Evolutionary conservation across 768 basidiomycete genomes (phyloP).

Genomic region (Suillus bovinus): DNA sequence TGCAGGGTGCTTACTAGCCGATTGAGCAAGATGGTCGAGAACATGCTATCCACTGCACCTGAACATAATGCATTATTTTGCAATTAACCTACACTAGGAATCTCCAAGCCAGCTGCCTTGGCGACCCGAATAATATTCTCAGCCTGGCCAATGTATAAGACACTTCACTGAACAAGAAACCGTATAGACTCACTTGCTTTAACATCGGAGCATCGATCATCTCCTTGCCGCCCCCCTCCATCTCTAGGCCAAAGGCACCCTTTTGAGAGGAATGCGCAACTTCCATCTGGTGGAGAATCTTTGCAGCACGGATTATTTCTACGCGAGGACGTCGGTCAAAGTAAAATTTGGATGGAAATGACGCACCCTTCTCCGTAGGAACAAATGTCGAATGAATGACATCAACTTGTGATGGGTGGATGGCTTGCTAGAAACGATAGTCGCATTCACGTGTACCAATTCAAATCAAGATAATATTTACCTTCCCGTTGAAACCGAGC

Average conservation of each 20-base stretch:
- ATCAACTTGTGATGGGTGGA: constrained; percentile 84
- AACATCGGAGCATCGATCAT: constrained; percentile 96
- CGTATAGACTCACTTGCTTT: constrained; percentile 56
- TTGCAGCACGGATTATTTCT: constrained; percentile 79
- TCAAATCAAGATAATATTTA: constrained; percentile 21
- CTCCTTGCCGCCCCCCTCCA: constrained; percentile 53
- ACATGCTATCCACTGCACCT: neutral
- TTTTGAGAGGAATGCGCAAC: constrained; percentile 48
- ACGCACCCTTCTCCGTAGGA: constrained; percentile 65
- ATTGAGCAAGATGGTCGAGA: neutral
- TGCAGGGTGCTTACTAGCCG: neutral
- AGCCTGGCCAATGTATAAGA: constrained; percentile 35
- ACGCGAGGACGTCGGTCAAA: constrained; percentile 5
- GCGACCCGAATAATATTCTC: constrained; percentile 55
- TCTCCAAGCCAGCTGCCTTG: constrained; percentile 51
- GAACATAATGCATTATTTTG: neutral
- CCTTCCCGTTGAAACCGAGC: constrained; percentile 93
- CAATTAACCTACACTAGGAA: constrained; percentile 42
- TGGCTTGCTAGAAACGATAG: constrained; percentile 73
- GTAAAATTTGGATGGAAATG: neutral
- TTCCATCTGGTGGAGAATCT: constrained; percentile 68
- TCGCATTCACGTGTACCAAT: constrained; percentile 4
- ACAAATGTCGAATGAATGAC: constrained; percentile 79
- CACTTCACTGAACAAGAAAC: neutral
- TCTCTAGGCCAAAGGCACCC: constrained; percentile 76